Base-by-base conservation (phyloP, 106 monocot genomes). In the Acorus calamus region DNA sequence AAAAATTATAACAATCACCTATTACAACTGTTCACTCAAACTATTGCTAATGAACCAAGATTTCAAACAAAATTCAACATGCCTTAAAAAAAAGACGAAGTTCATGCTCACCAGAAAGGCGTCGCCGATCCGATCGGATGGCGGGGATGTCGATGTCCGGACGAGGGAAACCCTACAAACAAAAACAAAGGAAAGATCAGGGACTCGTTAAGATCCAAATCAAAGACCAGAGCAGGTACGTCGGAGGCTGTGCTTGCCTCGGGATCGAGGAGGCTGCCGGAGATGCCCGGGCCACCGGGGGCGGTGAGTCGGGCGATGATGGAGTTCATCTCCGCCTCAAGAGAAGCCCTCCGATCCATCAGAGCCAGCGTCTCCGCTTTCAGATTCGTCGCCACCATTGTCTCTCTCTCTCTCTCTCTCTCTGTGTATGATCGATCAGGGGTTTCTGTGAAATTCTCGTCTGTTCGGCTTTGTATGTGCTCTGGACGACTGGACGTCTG, bases 211-310 rank as follows among this genome's bases (percentile, higher is more conserved):
- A 3, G 9, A 54, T 7, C 28, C 14, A 66, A 11, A 3, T 12
- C 11, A 7, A 13, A 6, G 50, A 42, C 4, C 11, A 44, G 42
- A 7, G 11, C 14, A 44, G 7, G 11, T 14, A 66, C 8, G 9
- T 5, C 12, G 59, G 47, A 43, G 10, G 59, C 10, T 11, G 11
- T 28, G 4, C 43, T 41, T 64, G 63, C 96, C 87, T 91, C 87
- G 5, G 76, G 59, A 46, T 96, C 96, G 7, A 91, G 74, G 55
- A 96, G 96, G 67, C 75, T 71, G 56, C 87, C 96, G 66, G 84
- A 69, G 85, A 96, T 60, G 0, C 96, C 96, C 6, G 91, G 88
- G 7, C 78, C 84, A 45, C 71, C 78, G 61, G 88, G 81, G 14
- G 43, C 56, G 60, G 59, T 76, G 59, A 88, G 84, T 14, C 43